These are phyloP conservation scores for Vitis amurensis DNA, from an alignment of 164 flowering plant species.

Conservation along the genomic window DNA sequence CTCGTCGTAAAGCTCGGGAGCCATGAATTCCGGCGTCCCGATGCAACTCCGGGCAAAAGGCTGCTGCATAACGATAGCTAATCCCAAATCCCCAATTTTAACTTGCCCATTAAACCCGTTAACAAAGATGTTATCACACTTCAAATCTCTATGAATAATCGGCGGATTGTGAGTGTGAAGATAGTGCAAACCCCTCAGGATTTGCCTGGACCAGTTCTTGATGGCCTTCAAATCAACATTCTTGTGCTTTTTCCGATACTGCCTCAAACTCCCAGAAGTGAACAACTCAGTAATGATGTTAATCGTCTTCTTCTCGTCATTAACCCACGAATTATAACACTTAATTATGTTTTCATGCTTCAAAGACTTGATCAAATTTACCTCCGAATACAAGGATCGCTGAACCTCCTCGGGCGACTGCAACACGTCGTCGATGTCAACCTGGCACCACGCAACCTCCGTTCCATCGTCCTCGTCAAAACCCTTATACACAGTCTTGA, in stretches of 20 bases:
- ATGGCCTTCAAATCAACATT: slow-evolving; percentile 29
- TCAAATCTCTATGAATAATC: slow-evolving; percentile 13
- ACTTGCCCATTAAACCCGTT: slow-evolving; percentile 15
- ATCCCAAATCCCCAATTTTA: slow-evolving; percentile 12
- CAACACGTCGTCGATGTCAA: neutral
- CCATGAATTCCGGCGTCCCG: slow-evolving; percentile 26
- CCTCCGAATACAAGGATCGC: neutral
- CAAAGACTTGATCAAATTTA: neutral
- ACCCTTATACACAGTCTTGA: slow-evolving; percentile 41
- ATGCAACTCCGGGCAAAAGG: neutral
- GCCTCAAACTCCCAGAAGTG: neutral
- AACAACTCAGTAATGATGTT: slow-evolving; percentile 1
- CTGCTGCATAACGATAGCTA: neutral
- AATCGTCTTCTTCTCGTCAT: neutral
- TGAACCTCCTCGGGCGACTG: neutral
- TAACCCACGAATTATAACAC: neutral
- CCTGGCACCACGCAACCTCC: neutral
- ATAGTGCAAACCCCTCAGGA: slow-evolving; percentile 28
- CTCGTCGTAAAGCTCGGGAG: slow-evolving; percentile 22
- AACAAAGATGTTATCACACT: slow-evolving; percentile 37
- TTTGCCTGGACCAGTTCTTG: slow-evolving; percentile 40
- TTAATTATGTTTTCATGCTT: neutral
- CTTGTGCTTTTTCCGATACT: slow-evolving; percentile 26
- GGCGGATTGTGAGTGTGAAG: slow-evolving; percentile 34
- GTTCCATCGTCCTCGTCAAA: slow-evolving; percentile 66